Base-by-base conservation (phyloP, 257 asterid species). In the Anisodus acutangulus region DNA sequence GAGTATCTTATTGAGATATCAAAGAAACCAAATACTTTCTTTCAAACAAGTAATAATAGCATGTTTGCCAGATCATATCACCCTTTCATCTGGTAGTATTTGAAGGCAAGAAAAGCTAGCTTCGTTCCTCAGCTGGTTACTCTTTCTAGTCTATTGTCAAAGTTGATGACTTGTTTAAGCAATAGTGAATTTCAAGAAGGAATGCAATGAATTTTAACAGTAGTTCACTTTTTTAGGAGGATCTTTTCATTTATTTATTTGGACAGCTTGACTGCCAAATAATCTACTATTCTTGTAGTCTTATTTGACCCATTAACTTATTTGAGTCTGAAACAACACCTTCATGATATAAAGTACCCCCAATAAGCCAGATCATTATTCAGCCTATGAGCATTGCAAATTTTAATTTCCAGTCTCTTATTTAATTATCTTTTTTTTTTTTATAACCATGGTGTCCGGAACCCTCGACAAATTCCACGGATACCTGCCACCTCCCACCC, bases 1-100 rank as follows among this genome's bases (percentile, higher is more conserved):
- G 22, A 16, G 67, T 84, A 82, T n/a, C 17, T 5, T 45, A 71
- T 49, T 71, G 79, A 71, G 57, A 43, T 43, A 71, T 45, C 51
- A 71, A n/a, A 43, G 26, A 70, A 70, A 71, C 3, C 12, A 43
- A 71, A 70, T 2, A 43, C 58, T 17, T 71, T 71, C 35, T 9
- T 71, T 71, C n/a, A 16, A n/a, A 45, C 79, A 9, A 17, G 57
- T 45, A 71, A 9, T 12, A 71, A 17, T 71, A 71, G 16, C 58
- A 43, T 45, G 15, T 41, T 17, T 70, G 16, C 16, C 79, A 8
- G 8, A 4, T 70, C 35, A 70, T 3, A 6, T 41, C 55, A 8
- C 31, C 22, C 55, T 41, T 70, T 70, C 16, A 6, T 43, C 55
- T 8, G 35, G 35, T 43, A 16, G 9, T 9, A 9, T 43, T 70